Evolutionary conservation across 768 basidiomycete species (phyloP).

Genomic region (Suillus ampliporus): DNA sequence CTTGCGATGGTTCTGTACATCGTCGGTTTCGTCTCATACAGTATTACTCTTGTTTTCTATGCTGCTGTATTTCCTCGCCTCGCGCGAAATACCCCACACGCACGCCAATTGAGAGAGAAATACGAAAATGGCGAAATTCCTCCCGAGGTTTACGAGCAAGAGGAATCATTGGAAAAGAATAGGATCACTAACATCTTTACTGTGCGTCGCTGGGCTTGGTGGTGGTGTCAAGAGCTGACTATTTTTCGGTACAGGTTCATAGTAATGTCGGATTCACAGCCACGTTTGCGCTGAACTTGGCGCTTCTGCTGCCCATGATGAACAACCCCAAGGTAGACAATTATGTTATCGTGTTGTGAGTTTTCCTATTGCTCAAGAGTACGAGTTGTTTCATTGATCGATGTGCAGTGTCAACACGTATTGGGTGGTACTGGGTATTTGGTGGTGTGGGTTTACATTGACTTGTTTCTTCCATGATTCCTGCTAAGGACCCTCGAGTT

Average conservation of each 20-base stretch:
- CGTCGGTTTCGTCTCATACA: constrained; percentile 78
- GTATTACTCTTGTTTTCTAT: constrained; percentile 83
- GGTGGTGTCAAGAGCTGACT: neutral
- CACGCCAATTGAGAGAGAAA: constrained; percentile 57
- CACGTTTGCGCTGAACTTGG: constrained; percentile 70
- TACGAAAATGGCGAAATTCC: constrained; percentile 65
- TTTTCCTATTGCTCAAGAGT: constrained; percentile 9
- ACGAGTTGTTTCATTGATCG: neutral
- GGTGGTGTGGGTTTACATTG: constrained; percentile 73
- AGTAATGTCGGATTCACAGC: constrained; percentile 78
- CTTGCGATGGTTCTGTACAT: constrained; percentile 80
- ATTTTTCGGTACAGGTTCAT: constrained; percentile 54
- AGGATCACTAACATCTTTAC: constrained; percentile 85
- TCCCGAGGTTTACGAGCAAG: constrained; percentile 67
- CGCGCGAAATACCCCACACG: constrained; percentile 74
- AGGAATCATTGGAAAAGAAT: constrained; percentile 85
- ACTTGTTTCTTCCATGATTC: neutral
- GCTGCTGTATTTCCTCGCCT: constrained; percentile 80
- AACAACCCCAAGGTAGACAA: constrained; percentile 71
- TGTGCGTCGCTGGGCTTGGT: constrained; percentile 43
- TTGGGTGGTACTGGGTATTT: constrained; percentile 81
- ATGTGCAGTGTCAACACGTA: constrained; percentile 68
- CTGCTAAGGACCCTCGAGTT: constrained; percentile 47
- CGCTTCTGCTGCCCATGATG: constrained; percentile 64
- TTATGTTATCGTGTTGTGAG: constrained; percentile 73